Conservation (phyloP, 352 stramenopile species). For the Phytophthora pisi region DNA sequence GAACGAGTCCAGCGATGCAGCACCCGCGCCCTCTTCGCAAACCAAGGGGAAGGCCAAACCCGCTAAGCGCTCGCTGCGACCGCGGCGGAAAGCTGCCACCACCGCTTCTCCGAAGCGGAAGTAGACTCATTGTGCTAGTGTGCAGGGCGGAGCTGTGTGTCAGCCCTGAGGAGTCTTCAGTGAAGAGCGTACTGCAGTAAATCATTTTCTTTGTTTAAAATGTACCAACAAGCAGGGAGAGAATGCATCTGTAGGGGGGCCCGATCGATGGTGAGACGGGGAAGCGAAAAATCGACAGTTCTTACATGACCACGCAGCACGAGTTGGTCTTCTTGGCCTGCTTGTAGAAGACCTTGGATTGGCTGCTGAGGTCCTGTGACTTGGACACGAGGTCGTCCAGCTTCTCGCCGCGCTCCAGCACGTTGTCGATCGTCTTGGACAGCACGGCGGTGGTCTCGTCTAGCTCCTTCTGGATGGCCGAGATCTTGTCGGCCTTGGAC, state of each 20-base stretch:
- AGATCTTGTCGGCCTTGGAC: slow-evolving; percentile 99
- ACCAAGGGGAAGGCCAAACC: slow-evolving; percentile 28
- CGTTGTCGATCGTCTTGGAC: slow-evolving; percentile 99
- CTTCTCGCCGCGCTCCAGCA: slow-evolving; percentile 98
- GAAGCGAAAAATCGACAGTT: slow-evolving; percentile 19
- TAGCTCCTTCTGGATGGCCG: slow-evolving; percentile 99
- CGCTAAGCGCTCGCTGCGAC: slow-evolving; percentile 59
- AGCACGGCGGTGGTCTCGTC: slow-evolving; percentile 99
- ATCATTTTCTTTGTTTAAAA: slow-evolving; percentile 45
- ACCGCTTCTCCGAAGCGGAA: slow-evolving; percentile 49
- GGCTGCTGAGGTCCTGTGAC: slow-evolving; percentile 97
- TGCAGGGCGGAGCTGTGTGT: slow-evolving; percentile 2
- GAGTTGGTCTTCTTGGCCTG: slow-evolving; percentile 99
- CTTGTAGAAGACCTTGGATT: slow-evolving; percentile 99
- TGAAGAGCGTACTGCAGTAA: slow-evolving; percentile 35
- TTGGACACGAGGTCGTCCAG: slow-evolving; percentile 99
- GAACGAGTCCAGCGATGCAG: slow-evolving; percentile 59
- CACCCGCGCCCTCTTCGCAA: slow-evolving; percentile 23
- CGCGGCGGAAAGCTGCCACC: slow-evolving; percentile 49
- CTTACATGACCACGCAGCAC: slow-evolving; percentile 96
- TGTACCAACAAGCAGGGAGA: slow-evolving; percentile 43
- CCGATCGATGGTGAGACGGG: slow-evolving; percentile 23
- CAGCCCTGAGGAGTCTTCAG: not conserved
- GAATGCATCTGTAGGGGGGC: slow-evolving; percentile 30
- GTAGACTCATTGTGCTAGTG: slow-evolving; percentile 31